Evolutionary conservation across 352 stramenopile genomes (phyloP).

Genomic region (Globisporangium yorkense): DNA sequence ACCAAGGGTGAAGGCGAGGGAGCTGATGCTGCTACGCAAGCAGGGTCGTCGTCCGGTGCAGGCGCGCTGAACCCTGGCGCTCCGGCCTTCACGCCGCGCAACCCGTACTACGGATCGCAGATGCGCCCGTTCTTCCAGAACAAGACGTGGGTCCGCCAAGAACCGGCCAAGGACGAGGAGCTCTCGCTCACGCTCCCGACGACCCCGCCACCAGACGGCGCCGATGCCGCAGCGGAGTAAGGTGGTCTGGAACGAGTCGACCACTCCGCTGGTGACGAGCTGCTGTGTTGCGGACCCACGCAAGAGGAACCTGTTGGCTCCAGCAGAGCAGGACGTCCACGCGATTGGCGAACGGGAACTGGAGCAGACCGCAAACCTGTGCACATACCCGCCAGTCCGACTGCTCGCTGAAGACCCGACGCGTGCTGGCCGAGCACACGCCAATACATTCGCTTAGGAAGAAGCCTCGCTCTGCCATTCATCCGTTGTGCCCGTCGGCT

Average conservation of each 20-base stretch:
- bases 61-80: slow-evolving; percentile 26
- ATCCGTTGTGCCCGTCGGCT: too few relatives aligned
- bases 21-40: slow-evolving; percentile 5
- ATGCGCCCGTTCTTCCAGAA: slow-evolving; percentile 85
- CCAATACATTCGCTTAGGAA: not conserved
- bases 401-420: not conserved
- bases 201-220: slow-evolving; percentile 56
- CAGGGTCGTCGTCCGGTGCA: slow-evolving; percentile 7
- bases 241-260: not conserved
- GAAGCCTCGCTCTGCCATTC: too few relatives aligned
- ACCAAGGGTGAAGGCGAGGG: slow-evolving; percentile 12
- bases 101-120: slow-evolving; percentile 61
- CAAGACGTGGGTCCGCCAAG: slow-evolving; percentile 81
- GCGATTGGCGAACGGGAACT: too few relatives aligned
- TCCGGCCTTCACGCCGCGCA: slow-evolving; percentile 41
- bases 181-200: slow-evolving; percentile 68
- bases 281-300: too few relatives aligned
- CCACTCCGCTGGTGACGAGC: too few relatives aligned
- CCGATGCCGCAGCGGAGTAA: slow-evolving; percentile 19
- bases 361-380: not conserved
- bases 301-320: too few relatives aligned
- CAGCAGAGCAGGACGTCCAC: too few relatives aligned
- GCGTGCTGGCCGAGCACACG: not conserved
- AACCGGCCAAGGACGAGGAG: slow-evolving; percentile 65
- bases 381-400: too few relatives aligned